Base-by-base conservation (phyloP, 2,329 filamentous ascomycete species). In the Gliomastix tumulicola region DNA sequence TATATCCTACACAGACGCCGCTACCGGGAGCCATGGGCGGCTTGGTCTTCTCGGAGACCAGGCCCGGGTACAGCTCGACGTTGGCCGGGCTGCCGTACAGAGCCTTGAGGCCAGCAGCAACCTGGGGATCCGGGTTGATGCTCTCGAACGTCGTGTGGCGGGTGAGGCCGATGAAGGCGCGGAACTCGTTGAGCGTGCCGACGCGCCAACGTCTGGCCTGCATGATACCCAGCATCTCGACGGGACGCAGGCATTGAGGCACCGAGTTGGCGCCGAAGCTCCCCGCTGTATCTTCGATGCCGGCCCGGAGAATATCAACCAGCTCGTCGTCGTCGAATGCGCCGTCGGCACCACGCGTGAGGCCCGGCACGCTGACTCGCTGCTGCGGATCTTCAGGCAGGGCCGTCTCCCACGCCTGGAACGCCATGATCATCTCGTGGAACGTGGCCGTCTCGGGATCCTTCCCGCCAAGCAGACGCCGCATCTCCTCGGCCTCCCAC, bases 131-230 rank as follows among this genome's bases (percentile, higher is more conserved):
- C 0, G 81, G 77, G 56, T 89, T 92, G 62, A 94, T 88, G 35
- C 89, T 84, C 54, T 89, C 84, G 41, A 94, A 94, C 0, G 69
- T 83, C 17, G 80, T 76, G 51, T 94, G 82, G 1, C 76, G 73
- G 59, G 84, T 84, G 6, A 94, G 66, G 3, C 81, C 79, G 48
- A 90, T 89, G 62, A 88, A 84, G 54, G 83, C 80, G 36, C 87
- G 74, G 67, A 92, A 94, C 63, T 92, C 87, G 51, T 94, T 94
- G 42, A 94, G 66, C 0, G 82, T 81, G 0, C 82, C 82, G 7
- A 88, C 62, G 42, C 88, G 82, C 87, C 87, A 94, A 38, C 74
- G 71, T 31, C 87, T 72, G 4, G 82, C 77, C 42, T 88, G 84
- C 33, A 86, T 68, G 39, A 94, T 92, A 30, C 85, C 86, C 7